These are phyloP conservation scores for Thielaviopsis ethacetica DNA, from an alignment of 2,329 filamentous ascomycete species.

Conservation along the genomic window DNA sequence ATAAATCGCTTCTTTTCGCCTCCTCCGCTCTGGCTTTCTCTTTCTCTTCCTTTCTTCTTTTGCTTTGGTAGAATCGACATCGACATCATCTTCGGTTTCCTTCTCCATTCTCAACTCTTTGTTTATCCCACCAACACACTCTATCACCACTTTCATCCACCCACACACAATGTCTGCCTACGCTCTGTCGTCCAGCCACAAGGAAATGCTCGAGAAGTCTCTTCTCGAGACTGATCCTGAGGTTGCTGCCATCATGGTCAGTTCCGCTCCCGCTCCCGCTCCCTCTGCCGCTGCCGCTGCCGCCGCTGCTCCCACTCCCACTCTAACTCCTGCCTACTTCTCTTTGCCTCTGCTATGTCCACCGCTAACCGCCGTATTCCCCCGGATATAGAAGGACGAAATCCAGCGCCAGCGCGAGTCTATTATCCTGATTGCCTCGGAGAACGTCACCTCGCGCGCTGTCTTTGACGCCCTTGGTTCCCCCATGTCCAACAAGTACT, in stretches of 20 bases:
- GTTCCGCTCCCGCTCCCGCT: constrained; percentile 16
- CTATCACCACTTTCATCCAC: constrained; percentile 1
- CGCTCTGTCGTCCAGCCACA: constrained; percentile 37
- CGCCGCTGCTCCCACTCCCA: background rate
- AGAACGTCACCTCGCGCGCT: constrained; percentile 97
- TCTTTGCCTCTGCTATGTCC: constrained; percentile 17
- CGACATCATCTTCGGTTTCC: background rate
- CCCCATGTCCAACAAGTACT: constrained; percentile 98
- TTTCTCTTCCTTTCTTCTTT: background rate
- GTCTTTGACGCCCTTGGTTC: constrained; percentile 95
- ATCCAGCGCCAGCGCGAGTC: constrained; percentile 96
- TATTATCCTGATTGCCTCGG: constrained; percentile 95
- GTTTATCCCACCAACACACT: background rate
- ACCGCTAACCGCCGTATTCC: constrained; percentile 9
- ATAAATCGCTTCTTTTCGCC: constrained; percentile 3
- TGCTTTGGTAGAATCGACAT: background rate
- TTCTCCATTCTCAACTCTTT: constrained; percentile 5
- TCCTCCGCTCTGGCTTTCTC: background rate
- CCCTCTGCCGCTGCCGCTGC: background rate
- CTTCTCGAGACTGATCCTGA: constrained; percentile 83
- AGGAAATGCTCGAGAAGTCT: constrained; percentile 85
- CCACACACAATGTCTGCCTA: constrained; percentile 28
- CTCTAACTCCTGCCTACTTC: background rate
- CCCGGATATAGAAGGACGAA: constrained; percentile 54
- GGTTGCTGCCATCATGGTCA: constrained; percentile 91